A percentile compares a stretch with the other conserved stretches of the same genome.
Evolutionary conservation across 208 protist genomes (phyloP).

Genomic region (Leishmania turanica): DNA sequence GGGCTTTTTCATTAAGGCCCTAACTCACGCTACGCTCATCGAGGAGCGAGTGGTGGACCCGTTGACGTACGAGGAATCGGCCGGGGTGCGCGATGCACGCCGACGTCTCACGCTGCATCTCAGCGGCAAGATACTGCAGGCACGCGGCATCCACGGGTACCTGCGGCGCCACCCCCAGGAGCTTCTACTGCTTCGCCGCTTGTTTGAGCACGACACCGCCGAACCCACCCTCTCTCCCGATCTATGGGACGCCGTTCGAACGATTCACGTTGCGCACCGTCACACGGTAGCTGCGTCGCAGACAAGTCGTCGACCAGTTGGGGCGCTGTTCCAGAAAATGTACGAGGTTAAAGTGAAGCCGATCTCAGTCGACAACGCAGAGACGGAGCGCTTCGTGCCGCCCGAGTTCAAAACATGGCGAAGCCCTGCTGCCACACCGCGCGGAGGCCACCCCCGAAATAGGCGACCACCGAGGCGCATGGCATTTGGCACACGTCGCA

Average conservation of each 20-base stretch:
- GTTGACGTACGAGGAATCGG: constrained; percentile 26
- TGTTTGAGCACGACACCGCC: constrained; percentile 63
- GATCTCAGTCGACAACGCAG: constrained; percentile 42
- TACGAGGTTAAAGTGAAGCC: constrained; percentile 69
- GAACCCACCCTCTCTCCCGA: constrained; percentile 36
- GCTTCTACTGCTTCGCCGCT: constrained; percentile 53
- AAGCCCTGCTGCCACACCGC: constrained; percentile 45
- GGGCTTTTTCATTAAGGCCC: constrained; percentile 49
- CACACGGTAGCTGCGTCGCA: constrained; percentile 26
- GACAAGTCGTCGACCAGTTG: constrained; percentile 12
- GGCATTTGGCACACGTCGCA: constrained; percentile 73
- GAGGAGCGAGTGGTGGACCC: constrained; percentile 32
- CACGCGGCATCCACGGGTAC: constrained; percentile 3
- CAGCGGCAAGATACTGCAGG: constrained; percentile 17
- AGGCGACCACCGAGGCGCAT: constrained; percentile 29
- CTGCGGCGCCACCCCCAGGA: constrained; percentile 46
- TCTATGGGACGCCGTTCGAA: constrained; percentile 77
- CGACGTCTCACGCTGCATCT: constrained; percentile 22
- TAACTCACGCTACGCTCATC: constrained; percentile 40
- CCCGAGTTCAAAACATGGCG: constrained; percentile 80
- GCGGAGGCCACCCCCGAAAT: constrained; percentile 34
- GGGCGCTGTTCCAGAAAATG: constrained; percentile 48
- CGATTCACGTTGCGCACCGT: constrained; percentile 54
- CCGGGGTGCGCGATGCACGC: constrained; percentile 23
- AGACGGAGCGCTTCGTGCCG: constrained; percentile 67